Percentiles rank a stretch among this genome's conserved stretches.
phyloP scores from a whole-genome alignment of 2,329 filamentous ascomycete species.

The Cylindrodendrum hubeiense region DNA sequence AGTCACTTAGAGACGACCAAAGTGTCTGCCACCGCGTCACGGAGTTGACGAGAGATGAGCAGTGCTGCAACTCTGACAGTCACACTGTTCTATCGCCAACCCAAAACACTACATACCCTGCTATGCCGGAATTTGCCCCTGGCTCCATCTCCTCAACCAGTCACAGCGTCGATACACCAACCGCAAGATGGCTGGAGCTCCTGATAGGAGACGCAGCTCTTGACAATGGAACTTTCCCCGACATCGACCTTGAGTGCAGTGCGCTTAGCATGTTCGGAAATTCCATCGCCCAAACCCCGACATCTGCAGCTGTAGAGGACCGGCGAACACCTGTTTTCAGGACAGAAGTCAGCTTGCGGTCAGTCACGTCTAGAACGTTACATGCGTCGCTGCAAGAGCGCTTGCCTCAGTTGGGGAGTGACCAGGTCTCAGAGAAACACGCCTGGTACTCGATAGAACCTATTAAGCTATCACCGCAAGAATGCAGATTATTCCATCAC shows the following conservation, averaged over 20 bases:
- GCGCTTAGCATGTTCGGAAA: constrained; percentile 8
- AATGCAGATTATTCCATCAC: constrained; percentile 23
- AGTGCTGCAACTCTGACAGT: neutral
- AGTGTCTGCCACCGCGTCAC: neutral
- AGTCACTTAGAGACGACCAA: neutral
- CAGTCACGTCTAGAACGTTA: neutral
- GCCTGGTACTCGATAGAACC: constrained; percentile 14
- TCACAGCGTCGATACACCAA: constrained; percentile 4
- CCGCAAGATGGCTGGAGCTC: constrained; percentile 36
- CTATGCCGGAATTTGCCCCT: neutral
- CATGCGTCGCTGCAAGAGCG: constrained; percentile 10
- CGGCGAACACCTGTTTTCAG: neutral
- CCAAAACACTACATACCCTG: neutral
- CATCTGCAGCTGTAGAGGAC: neutral
- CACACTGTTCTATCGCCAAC: neutral
- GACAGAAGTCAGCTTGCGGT: neutral
- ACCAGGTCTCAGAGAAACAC: constrained; percentile 2
- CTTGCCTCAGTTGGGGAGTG: neutral
- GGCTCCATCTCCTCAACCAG: constrained; percentile 6
- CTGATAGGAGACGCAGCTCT: constrained; percentile 25
- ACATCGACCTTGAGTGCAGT: neutral
- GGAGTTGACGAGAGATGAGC: neutral
- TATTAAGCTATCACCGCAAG: constrained; percentile 1
- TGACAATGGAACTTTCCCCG: neutral
- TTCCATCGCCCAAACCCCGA: constrained; percentile 3